A percentile compares a stretch with the other conserved stretches of the same genome.
Evolutionary conservation across 176 grass and related monocot species (phyloP).

Genomic region (Oryza glumipatula): DNA sequence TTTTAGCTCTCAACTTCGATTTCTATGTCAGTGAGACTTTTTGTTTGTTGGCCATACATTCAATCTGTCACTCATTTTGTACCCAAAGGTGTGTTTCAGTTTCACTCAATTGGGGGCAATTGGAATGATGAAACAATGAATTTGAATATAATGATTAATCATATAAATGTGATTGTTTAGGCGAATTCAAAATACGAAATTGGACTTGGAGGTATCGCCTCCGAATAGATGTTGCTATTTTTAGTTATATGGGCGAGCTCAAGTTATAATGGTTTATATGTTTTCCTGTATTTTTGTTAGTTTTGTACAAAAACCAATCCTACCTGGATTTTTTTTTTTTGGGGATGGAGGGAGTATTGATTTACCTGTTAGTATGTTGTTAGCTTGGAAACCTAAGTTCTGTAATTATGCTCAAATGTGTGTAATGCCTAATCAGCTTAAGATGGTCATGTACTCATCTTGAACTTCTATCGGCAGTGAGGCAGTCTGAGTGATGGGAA

Average conservation of each 20-base stretch:
- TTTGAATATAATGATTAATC: background rate
- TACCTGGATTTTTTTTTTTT: no score
- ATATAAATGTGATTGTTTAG: background rate
- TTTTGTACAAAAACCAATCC: no score
- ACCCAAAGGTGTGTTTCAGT: background rate
- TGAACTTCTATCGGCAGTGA: background rate
- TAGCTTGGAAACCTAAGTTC: background rate
- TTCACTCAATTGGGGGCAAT: background rate
- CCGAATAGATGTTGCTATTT: background rate
- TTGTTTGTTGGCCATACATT: background rate
- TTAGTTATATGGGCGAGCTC: background rate
- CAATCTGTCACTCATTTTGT: background rate
- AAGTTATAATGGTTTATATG: background rate
- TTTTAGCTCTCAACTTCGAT: background rate
- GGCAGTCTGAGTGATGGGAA: background rate
- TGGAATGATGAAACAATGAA: background rate
- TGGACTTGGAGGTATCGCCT: background rate
- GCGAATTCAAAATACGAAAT: background rate
- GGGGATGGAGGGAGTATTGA: background rate
- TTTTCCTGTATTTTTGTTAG: no score
- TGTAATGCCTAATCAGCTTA: conserved; percentile 14
- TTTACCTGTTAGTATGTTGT: background rate
- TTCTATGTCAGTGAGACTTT: background rate
- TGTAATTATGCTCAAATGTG: background rate
- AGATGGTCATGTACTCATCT: background rate